A percentile compares a stretch with the other conserved stretches of the same genome.
Conservation (phyloP, 106 monocot species). For the Ottelia alismoides region DNA sequence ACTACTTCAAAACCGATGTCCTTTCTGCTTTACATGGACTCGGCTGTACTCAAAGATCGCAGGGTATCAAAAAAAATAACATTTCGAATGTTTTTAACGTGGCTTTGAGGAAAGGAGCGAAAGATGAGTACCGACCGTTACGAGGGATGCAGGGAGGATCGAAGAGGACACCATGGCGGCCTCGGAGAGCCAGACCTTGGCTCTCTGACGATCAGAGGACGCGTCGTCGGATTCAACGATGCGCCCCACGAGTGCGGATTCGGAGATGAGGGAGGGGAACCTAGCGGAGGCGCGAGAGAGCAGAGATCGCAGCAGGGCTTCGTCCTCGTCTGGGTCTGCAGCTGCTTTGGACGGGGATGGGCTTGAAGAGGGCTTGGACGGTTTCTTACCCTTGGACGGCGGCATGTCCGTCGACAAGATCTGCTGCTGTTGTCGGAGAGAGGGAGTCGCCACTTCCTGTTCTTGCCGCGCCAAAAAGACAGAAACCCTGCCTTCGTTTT, state of each 20-base stretch:
- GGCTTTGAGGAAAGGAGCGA: too few relatives aligned
- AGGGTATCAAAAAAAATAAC: too few relatives aligned
- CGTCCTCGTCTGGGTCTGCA: too few relatives aligned
- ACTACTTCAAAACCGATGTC: too few relatives aligned
- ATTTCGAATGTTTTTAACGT: too few relatives aligned
- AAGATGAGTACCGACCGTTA: slow-evolving; percentile 23
- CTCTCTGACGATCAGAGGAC: slow-evolving; percentile 5
- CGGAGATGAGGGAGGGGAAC: slow-evolving; percentile 27
- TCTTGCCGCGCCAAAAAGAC: too few relatives aligned
- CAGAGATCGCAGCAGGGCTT: not conserved
- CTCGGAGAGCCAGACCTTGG: slow-evolving; percentile 51
- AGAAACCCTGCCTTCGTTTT: too few relatives aligned
- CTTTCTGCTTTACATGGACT: too few relatives aligned
- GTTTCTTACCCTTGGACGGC: slow-evolving; percentile 17
- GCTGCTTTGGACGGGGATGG: not conserved
- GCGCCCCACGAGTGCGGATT: slow-evolving; percentile 19
- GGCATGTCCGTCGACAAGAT: slow-evolving; percentile 26
- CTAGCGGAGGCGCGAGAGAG: slow-evolving; percentile 20
- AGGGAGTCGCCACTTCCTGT: too few relatives aligned
- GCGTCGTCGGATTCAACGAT: slow-evolving; percentile 27
- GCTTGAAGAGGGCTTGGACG: not conserved
- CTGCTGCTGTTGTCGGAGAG: too few relatives aligned
- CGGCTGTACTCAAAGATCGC: too few relatives aligned
- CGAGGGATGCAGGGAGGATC: slow-evolving; percentile 24
- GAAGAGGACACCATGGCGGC: slow-evolving; percentile 27